phyloP scores from a whole-genome alignment of 2,329 filamentous ascomycete species.

The Apiospora arundinis region DNA sequence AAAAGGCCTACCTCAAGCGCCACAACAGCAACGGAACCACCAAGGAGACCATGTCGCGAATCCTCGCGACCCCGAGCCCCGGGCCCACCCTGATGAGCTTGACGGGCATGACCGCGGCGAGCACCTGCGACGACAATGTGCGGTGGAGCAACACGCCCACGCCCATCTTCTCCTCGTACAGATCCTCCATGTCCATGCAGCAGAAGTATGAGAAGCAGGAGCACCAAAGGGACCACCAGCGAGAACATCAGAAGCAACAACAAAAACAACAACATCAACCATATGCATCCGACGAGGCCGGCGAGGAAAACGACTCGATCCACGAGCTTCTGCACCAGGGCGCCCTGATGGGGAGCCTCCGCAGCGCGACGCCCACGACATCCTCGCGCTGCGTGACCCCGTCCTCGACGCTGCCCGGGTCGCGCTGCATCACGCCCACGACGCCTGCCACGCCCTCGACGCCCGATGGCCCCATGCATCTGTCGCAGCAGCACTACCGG shows the following conservation, averaged over 20 bases:
- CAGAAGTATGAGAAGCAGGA: not conserved
- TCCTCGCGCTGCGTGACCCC: not conserved
- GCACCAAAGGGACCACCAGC: no score
- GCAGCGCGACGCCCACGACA: not conserved
- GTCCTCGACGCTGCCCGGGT: not conserved
- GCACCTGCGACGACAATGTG: not conserved
- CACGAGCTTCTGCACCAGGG: not conserved
- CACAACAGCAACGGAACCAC: not conserved
- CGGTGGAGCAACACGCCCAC: not conserved
- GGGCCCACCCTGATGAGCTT: not conserved
- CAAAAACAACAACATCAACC: not conserved
- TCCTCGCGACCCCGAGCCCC: not conserved
- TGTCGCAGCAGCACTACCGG: not conserved
- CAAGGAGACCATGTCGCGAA: not conserved
- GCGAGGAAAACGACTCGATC: conserved; percentile 1
- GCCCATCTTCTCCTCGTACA: not conserved
- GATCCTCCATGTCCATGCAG: not conserved
- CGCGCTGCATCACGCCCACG: not conserved
- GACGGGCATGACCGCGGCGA: not conserved
- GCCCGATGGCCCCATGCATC: not conserved
- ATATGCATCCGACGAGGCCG: not conserved
- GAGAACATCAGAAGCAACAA: not conserved
- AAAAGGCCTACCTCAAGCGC: conserved; percentile 6
- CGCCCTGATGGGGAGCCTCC: not conserved
- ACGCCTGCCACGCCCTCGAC: not conserved